phyloP scores from a whole-genome alignment of 75 land plant genomes.

The Sequoia sempervirens region DNA sequence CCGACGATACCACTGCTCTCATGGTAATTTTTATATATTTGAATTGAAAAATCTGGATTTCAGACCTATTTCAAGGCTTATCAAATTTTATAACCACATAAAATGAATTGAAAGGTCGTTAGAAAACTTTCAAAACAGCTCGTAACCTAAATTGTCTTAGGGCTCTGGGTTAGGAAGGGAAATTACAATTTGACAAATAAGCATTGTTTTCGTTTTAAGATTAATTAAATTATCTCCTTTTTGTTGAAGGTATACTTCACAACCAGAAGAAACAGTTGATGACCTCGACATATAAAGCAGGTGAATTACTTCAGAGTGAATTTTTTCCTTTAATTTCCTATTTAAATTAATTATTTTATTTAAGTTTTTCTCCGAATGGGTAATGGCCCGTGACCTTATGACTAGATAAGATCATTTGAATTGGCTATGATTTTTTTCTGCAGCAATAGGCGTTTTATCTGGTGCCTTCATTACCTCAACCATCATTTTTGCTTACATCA shows the following conservation, averaged over 20 bases:
- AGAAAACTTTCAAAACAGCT: too few species aligned
- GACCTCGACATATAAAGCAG: neutral
- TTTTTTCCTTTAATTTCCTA: too few species aligned
- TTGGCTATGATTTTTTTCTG: neutral
- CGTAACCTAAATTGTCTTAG: too few species aligned
- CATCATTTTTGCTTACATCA: too few species aligned
- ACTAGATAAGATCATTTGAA: too few species aligned
- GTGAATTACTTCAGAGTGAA: neutral
- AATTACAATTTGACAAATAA: neutral
- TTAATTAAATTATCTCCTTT: neutral
- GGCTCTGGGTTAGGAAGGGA: neutral
- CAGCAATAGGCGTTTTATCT: neutral
- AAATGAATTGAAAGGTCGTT: neutral
- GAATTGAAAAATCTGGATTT: neutral
- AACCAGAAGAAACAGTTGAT: neutral
- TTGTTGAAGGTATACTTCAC: neutral
- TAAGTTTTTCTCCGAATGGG: neutral
- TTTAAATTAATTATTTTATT: neutral
- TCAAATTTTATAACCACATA: neutral
- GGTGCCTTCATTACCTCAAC: too few species aligned
- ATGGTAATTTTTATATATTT: too few species aligned
- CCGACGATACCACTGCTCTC: neutral
- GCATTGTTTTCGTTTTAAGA: neutral
- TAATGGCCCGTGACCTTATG: too few species aligned
- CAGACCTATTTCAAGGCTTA: neutral